Percentiles rank a stretch among this genome's conserved stretches.
phyloP scores from a whole-genome alignment of 352 stramenopile genomes.

The Globisporangium rhizosaccharum region DNA sequence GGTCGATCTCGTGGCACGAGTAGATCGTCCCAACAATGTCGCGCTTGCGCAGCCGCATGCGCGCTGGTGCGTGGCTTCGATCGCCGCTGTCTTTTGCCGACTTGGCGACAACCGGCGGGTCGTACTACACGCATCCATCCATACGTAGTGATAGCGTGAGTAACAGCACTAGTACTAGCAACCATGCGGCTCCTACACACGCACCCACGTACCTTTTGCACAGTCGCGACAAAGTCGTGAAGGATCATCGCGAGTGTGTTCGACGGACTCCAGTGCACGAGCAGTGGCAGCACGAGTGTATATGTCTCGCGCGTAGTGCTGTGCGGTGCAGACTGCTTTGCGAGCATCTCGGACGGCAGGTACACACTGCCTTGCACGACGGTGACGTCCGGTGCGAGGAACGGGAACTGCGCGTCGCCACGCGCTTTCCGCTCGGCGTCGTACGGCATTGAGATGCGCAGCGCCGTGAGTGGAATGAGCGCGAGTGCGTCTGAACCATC shows the following conservation, averaged over 20 bases:
- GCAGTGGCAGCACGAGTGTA: constrained; percentile 39
- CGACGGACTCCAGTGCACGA: constrained; percentile 72
- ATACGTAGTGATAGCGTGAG: not conserved
- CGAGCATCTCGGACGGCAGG: constrained; percentile 43
- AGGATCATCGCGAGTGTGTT: constrained; percentile 71
- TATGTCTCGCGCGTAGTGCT: constrained; percentile 18
- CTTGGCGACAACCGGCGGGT: constrained; percentile 26
- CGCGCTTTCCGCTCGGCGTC: constrained; percentile 15
- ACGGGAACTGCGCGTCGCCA: constrained; percentile 53
- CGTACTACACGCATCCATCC: constrained; percentile 7
- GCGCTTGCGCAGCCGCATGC: constrained; percentile 61
- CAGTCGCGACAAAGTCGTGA: constrained; percentile 52
- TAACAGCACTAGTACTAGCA: not conserved
- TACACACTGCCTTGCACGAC: constrained; percentile 45
- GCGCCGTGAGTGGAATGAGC: constrained; percentile 50
- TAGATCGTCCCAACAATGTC: constrained; percentile 68
- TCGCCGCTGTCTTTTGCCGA: constrained; percentile 2
- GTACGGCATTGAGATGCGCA: constrained; percentile 62
- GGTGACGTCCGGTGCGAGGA: constrained; percentile 42
- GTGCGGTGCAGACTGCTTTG: not conserved
- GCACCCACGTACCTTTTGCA: constrained; percentile 34
- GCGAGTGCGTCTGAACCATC: constrained; percentile 60
- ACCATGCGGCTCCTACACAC: not conserved
- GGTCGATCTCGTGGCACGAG: constrained; percentile 63
- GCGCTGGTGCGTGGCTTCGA: constrained; percentile 2